Evolutionary conservation across 73 alveolate species (phyloP).

Genomic region (Durusdinium trenchii): DNA sequence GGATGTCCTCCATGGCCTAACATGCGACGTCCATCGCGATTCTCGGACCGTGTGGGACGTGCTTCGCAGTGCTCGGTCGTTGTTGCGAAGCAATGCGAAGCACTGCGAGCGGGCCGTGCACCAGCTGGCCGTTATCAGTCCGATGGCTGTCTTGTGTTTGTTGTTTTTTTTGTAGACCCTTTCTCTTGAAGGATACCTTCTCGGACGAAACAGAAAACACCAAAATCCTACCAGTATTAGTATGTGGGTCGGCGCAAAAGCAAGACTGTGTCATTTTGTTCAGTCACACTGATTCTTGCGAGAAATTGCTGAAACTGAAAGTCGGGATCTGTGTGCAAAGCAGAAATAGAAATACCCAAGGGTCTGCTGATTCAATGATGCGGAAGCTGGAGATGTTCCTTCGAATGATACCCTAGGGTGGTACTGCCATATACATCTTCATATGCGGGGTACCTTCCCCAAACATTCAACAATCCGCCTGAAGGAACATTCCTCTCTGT

Average conservation of each 20-base stretch:
- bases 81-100: not conserved
- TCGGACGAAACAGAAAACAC: not conserved
- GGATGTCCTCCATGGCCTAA: conserved; percentile 47
- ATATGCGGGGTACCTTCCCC: not conserved
- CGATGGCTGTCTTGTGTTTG: not conserved
- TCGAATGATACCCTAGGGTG: no score
- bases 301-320: no score
- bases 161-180: not conserved
- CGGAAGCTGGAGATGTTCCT: no score
- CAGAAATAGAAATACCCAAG: no score
- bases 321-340: no score
- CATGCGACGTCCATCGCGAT: not conserved
- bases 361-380: no score
- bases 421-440: no score
- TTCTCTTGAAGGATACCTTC: not conserved
- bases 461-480: not conserved
- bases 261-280: no score
- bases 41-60: not conserved
- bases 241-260: not conserved
- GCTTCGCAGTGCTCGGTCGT: not conserved
- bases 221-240: not conserved
- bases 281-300: no score
- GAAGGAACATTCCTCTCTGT: not conserved
- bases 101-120: not conserved
- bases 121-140: not conserved